Evolutionary conservation across 1,284 basidiomycete species (phyloP).

Genomic region (Apiotrichum brassicae): DNA sequence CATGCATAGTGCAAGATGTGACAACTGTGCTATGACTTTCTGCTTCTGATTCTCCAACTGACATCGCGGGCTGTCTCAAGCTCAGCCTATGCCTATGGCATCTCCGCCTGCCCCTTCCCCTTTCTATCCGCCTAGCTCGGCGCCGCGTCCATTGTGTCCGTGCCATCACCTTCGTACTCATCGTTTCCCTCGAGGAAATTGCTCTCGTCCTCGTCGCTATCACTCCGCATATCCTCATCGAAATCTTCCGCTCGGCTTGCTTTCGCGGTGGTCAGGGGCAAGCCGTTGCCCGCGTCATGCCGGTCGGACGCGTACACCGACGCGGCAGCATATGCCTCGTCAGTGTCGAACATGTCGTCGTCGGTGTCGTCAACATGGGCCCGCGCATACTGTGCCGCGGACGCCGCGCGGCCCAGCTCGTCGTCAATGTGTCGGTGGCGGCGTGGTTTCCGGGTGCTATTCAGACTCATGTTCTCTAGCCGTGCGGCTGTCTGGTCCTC

Average conservation of each 20-base stretch:
- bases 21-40: neutral
- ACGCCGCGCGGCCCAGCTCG: slow-evolving; percentile 5
- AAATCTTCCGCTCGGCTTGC: slow-evolving; percentile 19
- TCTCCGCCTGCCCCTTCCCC: neutral
- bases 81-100: too few species aligned
- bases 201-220: slow-evolving; percentile 20
- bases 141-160: slow-evolving; percentile 1
- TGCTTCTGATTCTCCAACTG: too few species aligned
- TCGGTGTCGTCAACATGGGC: slow-evolving; percentile 7
- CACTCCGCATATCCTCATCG: slow-evolving; percentile 21
- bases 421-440: neutral
- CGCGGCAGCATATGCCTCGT: slow-evolving; percentile 13
- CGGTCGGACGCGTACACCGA: slow-evolving; percentile 7
- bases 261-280: slow-evolving; percentile 17
- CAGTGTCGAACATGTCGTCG: slow-evolving; percentile 19
- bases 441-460: neutral
- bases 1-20: slow-evolving; percentile 11
- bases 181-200: slow-evolving; percentile 33
- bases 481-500: slow-evolving; percentile 28
- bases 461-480: slow-evolving; percentile 12
- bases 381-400: neutral
- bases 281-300: slow-evolving; percentile 21
- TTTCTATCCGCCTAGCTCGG: neutral
- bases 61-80: neutral
- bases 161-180: slow-evolving; percentile 23